Evolutionary conservation across 2,329 filamentous ascomycete species (phyloP).

Genomic region (Penicillium brasilianum): DNA sequence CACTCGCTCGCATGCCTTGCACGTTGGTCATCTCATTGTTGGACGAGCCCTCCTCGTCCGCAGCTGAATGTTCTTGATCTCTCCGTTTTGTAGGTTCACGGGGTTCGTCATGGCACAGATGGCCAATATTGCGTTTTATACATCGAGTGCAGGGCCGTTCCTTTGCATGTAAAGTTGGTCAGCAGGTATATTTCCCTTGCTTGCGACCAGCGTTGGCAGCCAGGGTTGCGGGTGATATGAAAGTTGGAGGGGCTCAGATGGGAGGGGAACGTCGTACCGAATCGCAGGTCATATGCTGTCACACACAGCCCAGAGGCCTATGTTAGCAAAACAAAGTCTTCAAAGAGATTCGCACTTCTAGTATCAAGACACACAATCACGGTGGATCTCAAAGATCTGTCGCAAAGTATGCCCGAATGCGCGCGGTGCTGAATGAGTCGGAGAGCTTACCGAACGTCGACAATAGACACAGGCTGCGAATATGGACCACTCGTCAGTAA

Average conservation of each 20-base stretch:
- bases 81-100: slow-evolving; percentile 83
- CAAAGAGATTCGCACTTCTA: neutral
- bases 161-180: slow-evolving; percentile 53
- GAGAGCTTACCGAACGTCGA: slow-evolving; percentile 79
- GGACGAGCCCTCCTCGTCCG: slow-evolving; percentile 63
- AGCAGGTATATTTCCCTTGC: slow-evolving; percentile 19
- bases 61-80: slow-evolving; percentile 60
- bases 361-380: neutral
- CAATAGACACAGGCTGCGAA: slow-evolving; percentile 83
- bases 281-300: slow-evolving; percentile 90
- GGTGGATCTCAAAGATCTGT: neutral
- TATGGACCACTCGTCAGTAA: slow-evolving; percentile 35
- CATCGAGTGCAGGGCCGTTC: slow-evolving; percentile 96
- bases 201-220: slow-evolving; percentile 20
- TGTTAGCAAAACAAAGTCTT: slow-evolving; percentile 52
- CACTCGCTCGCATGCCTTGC: slow-evolving; percentile 56
- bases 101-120: slow-evolving; percentile 97
- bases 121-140: slow-evolving; percentile 97
- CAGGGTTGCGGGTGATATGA: slow-evolving; percentile 33
- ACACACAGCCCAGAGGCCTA: slow-evolving; percentile 47
- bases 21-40: slow-evolving; percentile 52
- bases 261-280: slow-evolving; percentile 64
- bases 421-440: neutral
- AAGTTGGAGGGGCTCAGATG: slow-evolving; percentile 27
- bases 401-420: slow-evolving; percentile 30